phyloP scores from a whole-genome alignment of 2,329 filamentous ascomycete genomes.

The Xylariaceae sp. region DNA sequence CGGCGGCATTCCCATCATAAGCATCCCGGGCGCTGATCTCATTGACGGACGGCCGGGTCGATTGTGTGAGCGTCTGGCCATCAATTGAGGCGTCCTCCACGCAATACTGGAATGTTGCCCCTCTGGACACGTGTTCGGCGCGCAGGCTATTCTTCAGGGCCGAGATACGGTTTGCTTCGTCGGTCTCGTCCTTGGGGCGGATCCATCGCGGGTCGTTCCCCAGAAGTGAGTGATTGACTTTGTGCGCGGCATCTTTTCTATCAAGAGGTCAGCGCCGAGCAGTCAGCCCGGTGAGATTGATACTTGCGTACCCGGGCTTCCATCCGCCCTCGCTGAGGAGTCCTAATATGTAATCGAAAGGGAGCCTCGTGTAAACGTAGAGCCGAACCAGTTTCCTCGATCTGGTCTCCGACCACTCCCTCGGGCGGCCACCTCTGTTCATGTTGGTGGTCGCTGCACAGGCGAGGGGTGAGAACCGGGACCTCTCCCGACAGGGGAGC shows the following conservation, averaged over 20 bases:
- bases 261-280: constrained; percentile 10
- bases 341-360: constrained; percentile 39
- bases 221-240: constrained; percentile 48
- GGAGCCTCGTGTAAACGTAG: constrained; percentile 49
- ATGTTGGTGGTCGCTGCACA: constrained; percentile 19
- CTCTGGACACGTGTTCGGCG: constrained; percentile 8
- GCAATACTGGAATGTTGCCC: constrained; percentile 1
- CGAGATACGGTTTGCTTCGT: constrained; percentile 42
- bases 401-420: constrained; percentile 46
- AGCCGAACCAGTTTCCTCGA: constrained; percentile 47
- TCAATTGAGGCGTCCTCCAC: constrained; percentile 13
- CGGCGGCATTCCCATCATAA: background rate
- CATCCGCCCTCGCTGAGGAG: constrained; percentile 39
- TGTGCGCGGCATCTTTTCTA: constrained; percentile 51
- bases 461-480: constrained; percentile 1
- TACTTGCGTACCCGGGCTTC: constrained; percentile 38
- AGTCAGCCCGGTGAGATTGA: background rate
- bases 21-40: constrained; percentile 3
- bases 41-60: constrained; percentile 17
- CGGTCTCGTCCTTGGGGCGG: constrained; percentile 40
- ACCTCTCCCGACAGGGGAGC: background rate
- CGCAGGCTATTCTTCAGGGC: constrained; percentile 30
- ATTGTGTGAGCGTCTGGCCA: constrained; percentile 16
- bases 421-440: constrained; percentile 40
- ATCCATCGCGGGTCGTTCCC: constrained; percentile 54